These are phyloP conservation scores for Phytophthora colocasiae DNA, from an alignment of 352 stramenopile genomes.

Conservation along the genomic window DNA sequence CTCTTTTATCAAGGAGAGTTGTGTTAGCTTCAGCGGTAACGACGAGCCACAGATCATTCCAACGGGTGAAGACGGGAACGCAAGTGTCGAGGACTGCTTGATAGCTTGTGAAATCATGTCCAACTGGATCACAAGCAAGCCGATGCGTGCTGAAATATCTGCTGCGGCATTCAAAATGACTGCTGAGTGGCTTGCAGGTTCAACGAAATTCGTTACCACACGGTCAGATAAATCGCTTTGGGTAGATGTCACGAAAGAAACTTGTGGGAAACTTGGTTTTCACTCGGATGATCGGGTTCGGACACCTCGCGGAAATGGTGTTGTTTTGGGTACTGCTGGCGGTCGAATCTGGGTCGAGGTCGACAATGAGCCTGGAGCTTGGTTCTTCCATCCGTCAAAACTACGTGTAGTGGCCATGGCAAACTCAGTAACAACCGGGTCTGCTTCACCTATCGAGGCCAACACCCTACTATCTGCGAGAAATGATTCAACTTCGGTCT, in stretches of 20 bases:
- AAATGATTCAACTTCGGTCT: neutral
- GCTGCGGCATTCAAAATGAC: constrained; percentile 62
- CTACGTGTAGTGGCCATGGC: constrained; percentile 49
- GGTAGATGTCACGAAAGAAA: constrained; percentile 63
- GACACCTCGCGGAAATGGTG: constrained; percentile 76
- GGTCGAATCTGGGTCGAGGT: constrained; percentile 82
- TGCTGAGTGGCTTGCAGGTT: constrained; percentile 55
- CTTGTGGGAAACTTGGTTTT: constrained; percentile 56
- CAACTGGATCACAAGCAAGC: constrained; percentile 35
- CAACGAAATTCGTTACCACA: constrained; percentile 65
- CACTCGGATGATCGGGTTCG: constrained; percentile 65
- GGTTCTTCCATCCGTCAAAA: constrained; percentile 83
- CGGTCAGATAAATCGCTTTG: constrained; percentile 65
- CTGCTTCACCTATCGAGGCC: no score
- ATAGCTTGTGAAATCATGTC: constrained; percentile 69
- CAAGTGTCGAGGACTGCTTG: constrained; percentile 64
- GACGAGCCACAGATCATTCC: constrained; percentile 3
- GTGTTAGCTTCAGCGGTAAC: constrained; percentile 11
- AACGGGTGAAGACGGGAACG: constrained; percentile 33
- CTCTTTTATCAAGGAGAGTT: constrained; percentile 50
- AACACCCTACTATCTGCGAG: neutral
- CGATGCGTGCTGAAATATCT: constrained; percentile 40
- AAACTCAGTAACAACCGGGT: neutral
- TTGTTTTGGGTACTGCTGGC: constrained; percentile 67
- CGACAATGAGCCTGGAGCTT: constrained; percentile 75